These are phyloP conservation scores for Lachancea sp. DNA, from an alignment of 805 yeast species.

Conservation along the genomic window DNA sequence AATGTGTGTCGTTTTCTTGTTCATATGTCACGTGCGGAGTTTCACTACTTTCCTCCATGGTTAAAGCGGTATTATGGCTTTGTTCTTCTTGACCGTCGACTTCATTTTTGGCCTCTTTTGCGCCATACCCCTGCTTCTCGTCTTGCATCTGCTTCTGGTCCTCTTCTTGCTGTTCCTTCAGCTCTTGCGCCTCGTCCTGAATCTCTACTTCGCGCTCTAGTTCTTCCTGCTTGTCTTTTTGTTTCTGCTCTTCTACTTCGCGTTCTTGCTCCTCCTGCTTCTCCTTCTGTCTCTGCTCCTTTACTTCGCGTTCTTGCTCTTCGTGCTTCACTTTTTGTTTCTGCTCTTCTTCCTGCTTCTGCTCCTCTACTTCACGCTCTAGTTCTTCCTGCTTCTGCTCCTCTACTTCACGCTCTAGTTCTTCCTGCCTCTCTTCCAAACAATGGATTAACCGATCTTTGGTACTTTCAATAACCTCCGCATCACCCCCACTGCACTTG, in stretches of 20 bases:
- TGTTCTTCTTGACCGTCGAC: neutral
- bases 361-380: neutral
- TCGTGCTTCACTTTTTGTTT: neutral
- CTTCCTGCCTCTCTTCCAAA: neutral
- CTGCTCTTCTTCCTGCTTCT: no score
- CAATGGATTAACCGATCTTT: slow-evolving; percentile 4
- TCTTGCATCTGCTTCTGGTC: no score
- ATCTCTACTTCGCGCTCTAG: no score
- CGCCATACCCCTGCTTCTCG: neutral
- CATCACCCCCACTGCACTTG: slow-evolving; percentile 7
- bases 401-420: neutral
- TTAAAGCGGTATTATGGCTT: neutral
- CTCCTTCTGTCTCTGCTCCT: neutral
- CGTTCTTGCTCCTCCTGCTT: neutral
- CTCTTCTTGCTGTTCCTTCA: neutral
- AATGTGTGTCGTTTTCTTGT: no score
- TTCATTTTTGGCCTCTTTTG: no score
- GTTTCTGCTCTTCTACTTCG: no score
- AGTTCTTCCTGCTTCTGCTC: neutral
- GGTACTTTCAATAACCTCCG: slow-evolving; percentile 1
- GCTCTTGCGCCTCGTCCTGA: neutral
- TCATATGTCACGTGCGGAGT: no score
- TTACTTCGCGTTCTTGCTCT: no score
- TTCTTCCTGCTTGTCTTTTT: neutral
- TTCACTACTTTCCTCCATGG: neutral